These are phyloP conservation scores for Pulveroboletus sp. DNA, from an alignment of 768 basidiomycete species.

Conservation along the genomic window DNA sequence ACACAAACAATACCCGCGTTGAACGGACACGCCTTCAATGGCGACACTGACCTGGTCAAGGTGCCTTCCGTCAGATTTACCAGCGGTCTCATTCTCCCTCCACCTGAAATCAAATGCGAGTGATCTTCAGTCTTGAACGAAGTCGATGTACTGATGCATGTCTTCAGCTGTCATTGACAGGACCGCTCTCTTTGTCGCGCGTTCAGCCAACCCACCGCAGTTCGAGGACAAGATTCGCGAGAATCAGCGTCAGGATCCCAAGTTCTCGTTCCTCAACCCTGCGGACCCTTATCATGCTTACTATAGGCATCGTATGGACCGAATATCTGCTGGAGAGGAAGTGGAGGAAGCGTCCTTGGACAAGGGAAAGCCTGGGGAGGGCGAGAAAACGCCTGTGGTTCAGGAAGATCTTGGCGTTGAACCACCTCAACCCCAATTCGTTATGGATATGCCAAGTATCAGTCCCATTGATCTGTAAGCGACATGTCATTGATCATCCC, in stretches of 20 bases:
- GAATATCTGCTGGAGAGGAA: constrained; percentile 69
- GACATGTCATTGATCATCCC: background rate
- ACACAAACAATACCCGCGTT: constrained; percentile 33
- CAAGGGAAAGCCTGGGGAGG: constrained; percentile 39
- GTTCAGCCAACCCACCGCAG: constrained; percentile 86
- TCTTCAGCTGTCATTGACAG: constrained; percentile 85
- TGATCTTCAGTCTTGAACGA: background rate
- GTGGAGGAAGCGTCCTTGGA: constrained; percentile 52
- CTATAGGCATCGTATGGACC: constrained; percentile 89
- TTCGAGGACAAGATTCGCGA: constrained; percentile 98
- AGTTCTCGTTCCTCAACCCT: constrained; percentile 97
- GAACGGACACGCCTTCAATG: constrained; percentile 42
- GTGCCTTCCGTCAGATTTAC: constrained; percentile 51
- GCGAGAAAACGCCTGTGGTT: constrained; percentile 28
- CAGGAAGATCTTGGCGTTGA: constrained; percentile 63
- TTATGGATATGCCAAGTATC: constrained; percentile 81
- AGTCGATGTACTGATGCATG: constrained; percentile 5
- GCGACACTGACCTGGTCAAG: constrained; percentile 38
- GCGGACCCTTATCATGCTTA: constrained; percentile 98
- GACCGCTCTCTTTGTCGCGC: constrained; percentile 86
- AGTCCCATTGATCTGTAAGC: constrained; percentile 87
- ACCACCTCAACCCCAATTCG: constrained; percentile 79
- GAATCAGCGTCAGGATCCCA: constrained; percentile 92
- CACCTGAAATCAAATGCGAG: constrained; percentile 90
- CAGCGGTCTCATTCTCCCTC: constrained; percentile 89